Evolutionary conservation across 805 yeast genomes (phyloP).

Genomic region (Sugiyamaella chiloensis): DNA sequence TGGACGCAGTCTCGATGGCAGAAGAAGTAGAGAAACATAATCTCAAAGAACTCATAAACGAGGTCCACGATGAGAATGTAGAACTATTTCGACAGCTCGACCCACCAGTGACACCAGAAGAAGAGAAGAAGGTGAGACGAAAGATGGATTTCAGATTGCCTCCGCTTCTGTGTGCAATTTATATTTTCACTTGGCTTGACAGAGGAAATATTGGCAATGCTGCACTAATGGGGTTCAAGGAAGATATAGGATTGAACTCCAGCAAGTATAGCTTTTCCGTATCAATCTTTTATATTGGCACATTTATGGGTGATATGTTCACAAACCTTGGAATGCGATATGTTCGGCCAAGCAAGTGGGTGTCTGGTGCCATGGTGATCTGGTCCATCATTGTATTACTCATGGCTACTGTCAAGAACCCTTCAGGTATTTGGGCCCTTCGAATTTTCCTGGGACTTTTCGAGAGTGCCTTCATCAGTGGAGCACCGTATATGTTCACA

Average conservation of each 20-base stretch:
- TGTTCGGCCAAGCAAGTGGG: slow-evolving; percentile 43
- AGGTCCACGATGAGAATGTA: slow-evolving; percentile 11
- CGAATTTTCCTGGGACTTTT: slow-evolving; percentile 51
- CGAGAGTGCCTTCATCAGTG: slow-evolving; percentile 53
- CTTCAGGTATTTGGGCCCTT: slow-evolving; percentile 43
- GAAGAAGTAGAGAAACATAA: neutral
- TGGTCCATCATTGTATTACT: slow-evolving; percentile 44
- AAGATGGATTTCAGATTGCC: slow-evolving; percentile 45
- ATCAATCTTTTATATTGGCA: slow-evolving; percentile 46
- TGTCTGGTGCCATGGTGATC: slow-evolving; percentile 43
- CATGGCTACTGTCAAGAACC: slow-evolving; percentile 41
- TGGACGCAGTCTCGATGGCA: too few species aligned
- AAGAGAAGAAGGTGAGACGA: slow-evolving; percentile 28
- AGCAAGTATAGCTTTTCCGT: slow-evolving; percentile 45
- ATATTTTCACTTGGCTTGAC: slow-evolving; percentile 48
- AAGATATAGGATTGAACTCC: slow-evolving; percentile 41
- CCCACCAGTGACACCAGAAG: slow-evolving; percentile 14
- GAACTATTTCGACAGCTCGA: slow-evolving; percentile 9
- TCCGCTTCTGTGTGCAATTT: slow-evolving; percentile 45
- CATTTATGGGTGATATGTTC: slow-evolving; percentile 45
- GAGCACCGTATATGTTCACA: slow-evolving; percentile 45
- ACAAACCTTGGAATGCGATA: slow-evolving; percentile 36
- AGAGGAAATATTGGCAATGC: slow-evolving; percentile 52
- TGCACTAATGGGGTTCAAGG: slow-evolving; percentile 44
- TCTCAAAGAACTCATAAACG: slow-evolving; percentile 10